Conservation (phyloP, 129 eudicot species). For the Ambrosia artemisiifolia region DNA sequence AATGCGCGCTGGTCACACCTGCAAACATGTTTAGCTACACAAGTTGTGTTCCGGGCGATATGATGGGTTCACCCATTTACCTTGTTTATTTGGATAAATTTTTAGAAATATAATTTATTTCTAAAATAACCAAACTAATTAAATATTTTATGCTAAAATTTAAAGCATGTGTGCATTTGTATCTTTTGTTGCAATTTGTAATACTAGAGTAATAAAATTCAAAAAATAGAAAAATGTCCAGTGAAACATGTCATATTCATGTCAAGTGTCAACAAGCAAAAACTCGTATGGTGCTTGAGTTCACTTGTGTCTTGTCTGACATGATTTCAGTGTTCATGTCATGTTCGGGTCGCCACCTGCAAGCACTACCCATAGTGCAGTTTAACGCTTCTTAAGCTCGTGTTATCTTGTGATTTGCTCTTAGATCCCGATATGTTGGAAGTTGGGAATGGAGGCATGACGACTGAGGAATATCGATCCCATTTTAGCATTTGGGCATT, state of each 20-base stretch:
- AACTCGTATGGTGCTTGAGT: neutral
- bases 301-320: neutral
- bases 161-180: neutral
- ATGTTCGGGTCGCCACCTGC: neutral
- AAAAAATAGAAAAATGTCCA: neutral
- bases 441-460: slow-evolving; percentile 97
- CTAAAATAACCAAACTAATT: no score
- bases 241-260: neutral
- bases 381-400: neutral
- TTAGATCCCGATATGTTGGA: slow-evolving; percentile 98
- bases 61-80: neutral
- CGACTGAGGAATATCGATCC: slow-evolving; percentile 70
- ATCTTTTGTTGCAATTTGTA: neutral
- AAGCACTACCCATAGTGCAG: neutral
- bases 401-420: neutral
- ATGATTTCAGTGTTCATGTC: no score
- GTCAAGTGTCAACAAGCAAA: neutral
- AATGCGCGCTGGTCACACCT: neutral
- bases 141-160: no score
- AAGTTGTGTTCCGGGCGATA: neutral
- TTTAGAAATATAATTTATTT: no score
- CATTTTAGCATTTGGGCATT: slow-evolving; percentile 98
- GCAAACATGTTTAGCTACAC: neutral
- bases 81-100: neutral
- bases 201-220: neutral